Evolutionary conservation across 208 protist genomes (phyloP).

Genomic region (Leishmania amazonensis): DNA sequence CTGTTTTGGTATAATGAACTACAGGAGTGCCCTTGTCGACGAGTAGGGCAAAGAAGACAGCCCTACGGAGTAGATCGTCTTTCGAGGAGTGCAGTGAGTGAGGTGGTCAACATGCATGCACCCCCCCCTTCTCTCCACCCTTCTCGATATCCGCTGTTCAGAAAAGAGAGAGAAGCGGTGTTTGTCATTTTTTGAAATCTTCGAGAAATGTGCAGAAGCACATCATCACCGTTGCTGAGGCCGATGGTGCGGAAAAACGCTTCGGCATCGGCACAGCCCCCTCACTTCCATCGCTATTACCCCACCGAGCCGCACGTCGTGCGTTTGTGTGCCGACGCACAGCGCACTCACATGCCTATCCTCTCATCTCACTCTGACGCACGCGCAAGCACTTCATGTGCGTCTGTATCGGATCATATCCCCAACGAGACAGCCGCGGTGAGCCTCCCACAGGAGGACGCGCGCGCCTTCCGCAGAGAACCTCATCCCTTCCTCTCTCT

Average conservation of each 20-base stretch:
- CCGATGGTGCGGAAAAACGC: background rate
- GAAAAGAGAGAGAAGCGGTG: background rate
- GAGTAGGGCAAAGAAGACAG: background rate
- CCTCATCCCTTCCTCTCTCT: background rate
- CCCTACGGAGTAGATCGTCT: too few species aligned
- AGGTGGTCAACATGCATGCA: background rate
- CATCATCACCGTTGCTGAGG: background rate
- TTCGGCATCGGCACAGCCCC: background rate
- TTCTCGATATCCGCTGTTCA: background rate
- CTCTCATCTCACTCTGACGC: background rate
- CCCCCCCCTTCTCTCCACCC: background rate
- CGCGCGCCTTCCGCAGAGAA: background rate
- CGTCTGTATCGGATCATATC: background rate
- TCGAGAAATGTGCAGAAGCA: background rate
- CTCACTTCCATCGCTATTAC: background rate
- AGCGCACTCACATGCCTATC: background rate
- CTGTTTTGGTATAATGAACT: slow-evolving; percentile 37
- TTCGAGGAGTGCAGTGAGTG: background rate
- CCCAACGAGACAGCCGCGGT: background rate
- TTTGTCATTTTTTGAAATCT: background rate
- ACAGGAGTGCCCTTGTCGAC: slow-evolving; percentile 28
- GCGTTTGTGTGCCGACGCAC: background rate
- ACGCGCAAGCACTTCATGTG: background rate
- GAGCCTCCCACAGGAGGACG: background rate
- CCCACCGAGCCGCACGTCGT: background rate